Evolutionary conservation across 1,284 basidiomycete species (phyloP), one percentile per base, ranked within the genome.

Genomic region (Caloboletus firmus): DNA sequence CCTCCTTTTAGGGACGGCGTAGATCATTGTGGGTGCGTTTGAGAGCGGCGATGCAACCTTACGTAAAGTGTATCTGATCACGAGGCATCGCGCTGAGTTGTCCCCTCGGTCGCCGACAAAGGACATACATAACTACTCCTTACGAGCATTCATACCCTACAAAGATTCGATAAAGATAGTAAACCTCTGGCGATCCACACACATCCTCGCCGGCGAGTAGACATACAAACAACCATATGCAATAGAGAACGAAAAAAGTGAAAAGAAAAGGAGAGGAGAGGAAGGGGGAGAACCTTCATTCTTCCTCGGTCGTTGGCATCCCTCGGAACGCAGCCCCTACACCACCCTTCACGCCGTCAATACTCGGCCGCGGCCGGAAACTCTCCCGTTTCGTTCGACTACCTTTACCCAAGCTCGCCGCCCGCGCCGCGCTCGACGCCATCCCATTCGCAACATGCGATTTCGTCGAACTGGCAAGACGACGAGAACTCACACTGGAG

Each of bases 331-430:
- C 48, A 3, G 46, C 20, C 5, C 56, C 59, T 2, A 42, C 47
- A 20, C 61, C 54, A n/a, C 61, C 54, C 59, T 68, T 52, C 67
- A 67, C 26, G 46, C 61, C 50, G 59, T 89, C 86, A 20, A 82
- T 70, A 62, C 88, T 91, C 39, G 87, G 80, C 41, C 89, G 75
- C 10, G 89, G 89, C 65, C 82, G 86, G 69, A 91, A 91, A 68
- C 89, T 91, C 73, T 91, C 89, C 58, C 85, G 76, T 53, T 54
- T 69, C 39, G 70, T 64, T 22, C 65, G 61, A 42, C 77, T 71
- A 22, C 77, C 76, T 62, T 81, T 84, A 68, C 74, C 76, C 50
- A 74, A 69, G 17, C 66, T 66, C 35, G 56, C 60, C 11, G 68
- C 60, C 20, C 65, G 61, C 43, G 61, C 54, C 20, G 59, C 48